Conservation (phyloP, 495 filamentous ascomycete genomes). For the Aspergillus haitiensis region DNA sequence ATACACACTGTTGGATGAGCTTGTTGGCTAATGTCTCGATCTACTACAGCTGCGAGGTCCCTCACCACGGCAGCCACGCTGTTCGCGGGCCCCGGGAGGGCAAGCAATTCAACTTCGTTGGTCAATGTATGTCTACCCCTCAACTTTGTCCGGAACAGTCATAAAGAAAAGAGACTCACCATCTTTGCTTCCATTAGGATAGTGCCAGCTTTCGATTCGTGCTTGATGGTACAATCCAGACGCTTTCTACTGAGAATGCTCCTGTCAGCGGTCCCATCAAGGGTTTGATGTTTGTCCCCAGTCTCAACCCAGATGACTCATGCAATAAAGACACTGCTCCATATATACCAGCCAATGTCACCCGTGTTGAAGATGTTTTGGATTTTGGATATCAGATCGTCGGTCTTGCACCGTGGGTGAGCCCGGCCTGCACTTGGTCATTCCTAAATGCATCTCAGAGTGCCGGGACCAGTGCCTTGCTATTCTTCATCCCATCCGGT, state of each 20-base stretch:
- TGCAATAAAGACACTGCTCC: conserved; percentile 59
- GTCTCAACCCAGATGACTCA: conserved; percentile 51
- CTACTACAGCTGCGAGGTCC: conserved; percentile 27
- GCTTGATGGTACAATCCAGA: conserved; percentile 62
- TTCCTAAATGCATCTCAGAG: conserved; percentile 64
- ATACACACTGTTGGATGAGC: background rate
- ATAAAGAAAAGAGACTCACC: conserved; percentile 10
- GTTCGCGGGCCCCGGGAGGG: conserved; percentile 41
- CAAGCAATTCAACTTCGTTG: conserved; percentile 35
- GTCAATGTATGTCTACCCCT: conserved; percentile 35
- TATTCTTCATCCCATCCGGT: conserved; percentile 69
- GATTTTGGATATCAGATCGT: conserved; percentile 56
- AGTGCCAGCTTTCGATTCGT: conserved; percentile 64
- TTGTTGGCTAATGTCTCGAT: conserved; percentile 25
- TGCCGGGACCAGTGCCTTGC: conserved; percentile 61
- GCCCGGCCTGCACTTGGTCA: conserved; percentile 61
- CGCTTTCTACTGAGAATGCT: conserved; percentile 63
- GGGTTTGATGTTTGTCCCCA: conserved; percentile 83
- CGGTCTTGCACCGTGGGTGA: conserved; percentile 88
- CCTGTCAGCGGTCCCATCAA: conserved; percentile 56
- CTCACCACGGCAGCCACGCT: conserved; percentile 40
- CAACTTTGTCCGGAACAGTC: background rate
- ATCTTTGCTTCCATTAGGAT: conserved; percentile 40
- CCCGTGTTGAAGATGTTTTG: conserved; percentile 66
- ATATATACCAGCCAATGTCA: conserved; percentile 73